Conservation (phyloP, 129 eudicot genomes). For the Escallonia herrerae region DNA sequence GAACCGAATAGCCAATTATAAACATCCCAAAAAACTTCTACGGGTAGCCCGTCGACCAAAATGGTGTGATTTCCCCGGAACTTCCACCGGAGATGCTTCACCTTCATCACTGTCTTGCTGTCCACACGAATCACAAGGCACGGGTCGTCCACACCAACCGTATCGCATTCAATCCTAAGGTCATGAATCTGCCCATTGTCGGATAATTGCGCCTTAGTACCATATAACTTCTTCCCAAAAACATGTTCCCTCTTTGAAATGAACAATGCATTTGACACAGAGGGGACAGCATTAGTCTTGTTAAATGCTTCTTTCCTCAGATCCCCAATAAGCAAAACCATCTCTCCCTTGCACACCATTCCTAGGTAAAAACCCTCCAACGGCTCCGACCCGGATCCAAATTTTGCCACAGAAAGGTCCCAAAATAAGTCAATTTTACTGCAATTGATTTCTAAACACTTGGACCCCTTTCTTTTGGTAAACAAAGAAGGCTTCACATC, state of each 20-base stretch:
- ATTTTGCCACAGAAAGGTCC: constrained; percentile 71
- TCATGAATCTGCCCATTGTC: constrained; percentile 61
- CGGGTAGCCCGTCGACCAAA: constrained; percentile 62
- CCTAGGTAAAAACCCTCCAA: constrained; percentile 59
- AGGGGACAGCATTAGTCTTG: constrained; percentile 37
- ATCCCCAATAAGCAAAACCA: constrained; percentile 70
- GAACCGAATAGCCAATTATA: constrained; percentile 74
- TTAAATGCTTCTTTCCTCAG: constrained; percentile 60
- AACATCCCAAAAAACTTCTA: constrained; percentile 86
- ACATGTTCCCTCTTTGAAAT: constrained; percentile 64
- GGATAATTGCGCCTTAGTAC: constrained; percentile 57
- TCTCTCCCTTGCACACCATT: constrained; percentile 45
- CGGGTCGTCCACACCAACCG: constrained; percentile 38
- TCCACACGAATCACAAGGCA: constrained; percentile 56
- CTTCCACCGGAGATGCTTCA: constrained; percentile 67
- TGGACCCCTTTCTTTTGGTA: constrained; percentile 66
- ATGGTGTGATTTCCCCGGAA: constrained; percentile 68
- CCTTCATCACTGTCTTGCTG: constrained; percentile 57
- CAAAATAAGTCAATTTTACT: constrained; percentile 52
- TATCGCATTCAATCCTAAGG: constrained; percentile 61
- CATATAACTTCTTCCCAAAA: constrained; percentile 55
- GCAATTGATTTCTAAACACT: constrained; percentile 39
- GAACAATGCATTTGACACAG: constrained; percentile 30
- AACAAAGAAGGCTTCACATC: constrained; percentile 78
- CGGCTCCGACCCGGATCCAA: constrained; percentile 76